These are phyloP conservation scores for Mucor circinelloides DNA, from an alignment of 371 early-diverging fungal genomes.

Conservation along the genomic window DNA sequence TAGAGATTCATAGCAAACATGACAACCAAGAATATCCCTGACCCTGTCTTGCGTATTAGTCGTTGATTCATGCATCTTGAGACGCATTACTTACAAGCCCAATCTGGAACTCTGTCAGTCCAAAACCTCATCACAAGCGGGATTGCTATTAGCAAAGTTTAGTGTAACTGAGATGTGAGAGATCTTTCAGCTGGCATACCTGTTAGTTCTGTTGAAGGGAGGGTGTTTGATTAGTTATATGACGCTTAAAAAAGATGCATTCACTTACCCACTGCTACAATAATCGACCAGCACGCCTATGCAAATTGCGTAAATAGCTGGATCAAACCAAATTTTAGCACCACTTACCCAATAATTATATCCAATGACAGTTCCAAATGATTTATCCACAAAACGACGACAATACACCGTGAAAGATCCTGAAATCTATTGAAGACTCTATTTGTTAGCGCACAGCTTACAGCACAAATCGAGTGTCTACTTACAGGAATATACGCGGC, in stretches of 20 bases:
- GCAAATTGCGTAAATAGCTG: neutral
- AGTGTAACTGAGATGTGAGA: neutral
- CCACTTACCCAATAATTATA: slow-evolving; percentile 24
- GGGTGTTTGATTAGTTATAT: neutral
- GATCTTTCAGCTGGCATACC: slow-evolving; percentile 2
- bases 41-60: slow-evolving; percentile 15
- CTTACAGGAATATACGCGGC: slow-evolving; percentile 28
- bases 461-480: neutral
- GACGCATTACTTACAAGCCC: slow-evolving; percentile 19
- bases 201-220: slow-evolving; percentile 6
- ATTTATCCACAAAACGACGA: slow-evolving; percentile 30
- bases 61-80: neutral
- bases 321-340: too few relatives aligned
- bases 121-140: slow-evolving; percentile 19
- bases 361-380: slow-evolving; percentile 28
- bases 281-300: slow-evolving; percentile 25
- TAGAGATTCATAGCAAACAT: slow-evolving; percentile 21
- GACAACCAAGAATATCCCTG: slow-evolving; percentile 18
- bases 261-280: slow-evolving; percentile 21
- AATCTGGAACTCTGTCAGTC: slow-evolving; percentile 23
- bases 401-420: slow-evolving; percentile 28
- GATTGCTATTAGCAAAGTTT: slow-evolving; percentile 5
- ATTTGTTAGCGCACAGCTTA: too few relatives aligned
- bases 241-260: neutral
- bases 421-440: neutral